phyloP scores from a whole-genome alignment of 2,329 filamentous ascomycete species.

The Pseudogymnoascus sp. region DNA sequence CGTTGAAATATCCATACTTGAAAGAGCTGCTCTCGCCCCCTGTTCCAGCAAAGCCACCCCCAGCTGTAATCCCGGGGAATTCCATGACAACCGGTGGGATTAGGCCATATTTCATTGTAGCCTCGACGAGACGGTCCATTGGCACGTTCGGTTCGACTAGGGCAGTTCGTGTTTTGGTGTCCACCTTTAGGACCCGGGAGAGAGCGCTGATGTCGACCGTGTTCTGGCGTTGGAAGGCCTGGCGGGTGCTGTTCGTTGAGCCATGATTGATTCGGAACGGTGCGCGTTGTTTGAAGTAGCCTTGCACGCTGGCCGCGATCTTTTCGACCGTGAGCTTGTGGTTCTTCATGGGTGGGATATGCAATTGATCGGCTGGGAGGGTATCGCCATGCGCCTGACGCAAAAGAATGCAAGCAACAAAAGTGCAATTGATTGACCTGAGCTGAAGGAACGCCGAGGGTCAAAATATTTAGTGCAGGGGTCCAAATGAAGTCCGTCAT shows the following conservation, averaged over 20 bases:
- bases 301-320: constrained; percentile 34
- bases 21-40: constrained; percentile 60
- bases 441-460: background rate
- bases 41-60: constrained; percentile 58
- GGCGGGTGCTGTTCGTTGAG: constrained; percentile 44
- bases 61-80: constrained; percentile 60
- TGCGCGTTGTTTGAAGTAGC: constrained; percentile 37
- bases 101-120: constrained; percentile 44
- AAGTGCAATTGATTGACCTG: background rate
- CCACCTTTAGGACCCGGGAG: constrained; percentile 37
- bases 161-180: constrained; percentile 33
- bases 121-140: constrained; percentile 55
- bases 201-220: constrained; percentile 41
- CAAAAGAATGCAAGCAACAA: background rate
- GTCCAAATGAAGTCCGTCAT: constrained; percentile 5
- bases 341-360: constrained; percentile 18
- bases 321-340: constrained; percentile 34
- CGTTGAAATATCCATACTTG: constrained; percentile 56
- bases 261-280: constrained; percentile 49
- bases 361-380: background rate
- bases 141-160: constrained; percentile 60
- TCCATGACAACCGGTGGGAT: constrained; percentile 62
- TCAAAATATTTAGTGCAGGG: background rate
- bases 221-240: constrained; percentile 31
- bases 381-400: constrained; percentile 1